These are phyloP conservation scores for Pseudozyma hubeiensis DNA, from an alignment of 1,284 basidiomycete genomes.

Conservation along the genomic window DNA sequence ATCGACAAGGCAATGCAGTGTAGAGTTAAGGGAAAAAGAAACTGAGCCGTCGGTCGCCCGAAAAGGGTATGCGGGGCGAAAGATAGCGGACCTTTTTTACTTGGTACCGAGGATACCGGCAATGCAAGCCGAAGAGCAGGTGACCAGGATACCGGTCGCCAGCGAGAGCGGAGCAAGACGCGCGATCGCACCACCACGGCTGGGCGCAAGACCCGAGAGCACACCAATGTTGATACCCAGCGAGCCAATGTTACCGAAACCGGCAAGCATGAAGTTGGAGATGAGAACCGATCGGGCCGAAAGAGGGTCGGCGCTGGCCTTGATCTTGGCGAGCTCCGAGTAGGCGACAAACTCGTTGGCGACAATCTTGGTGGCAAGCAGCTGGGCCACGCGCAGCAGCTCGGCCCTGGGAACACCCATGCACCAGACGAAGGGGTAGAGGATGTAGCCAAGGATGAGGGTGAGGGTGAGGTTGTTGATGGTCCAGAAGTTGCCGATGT, in stretches of 20 bases:
- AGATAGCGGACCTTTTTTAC: not conserved
- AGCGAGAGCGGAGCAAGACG: slow-evolving; percentile 77
- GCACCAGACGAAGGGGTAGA: slow-evolving; percentile 79
- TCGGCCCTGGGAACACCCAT: slow-evolving; percentile 73
- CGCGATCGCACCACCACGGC: slow-evolving; percentile 78
- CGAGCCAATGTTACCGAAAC: slow-evolving; percentile 82
- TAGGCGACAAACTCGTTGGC: slow-evolving; percentile 86
- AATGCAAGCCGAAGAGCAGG: slow-evolving; percentile 69
- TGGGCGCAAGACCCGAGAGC: slow-evolving; percentile 83
- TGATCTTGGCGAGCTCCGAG: slow-evolving; percentile 65
- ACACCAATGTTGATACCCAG: slow-evolving; percentile 92
- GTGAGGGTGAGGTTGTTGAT: slow-evolving; percentile 83
- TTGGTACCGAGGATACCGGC: slow-evolving; percentile 67
- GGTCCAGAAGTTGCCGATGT: slow-evolving; percentile 87
- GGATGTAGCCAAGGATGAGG: slow-evolving; percentile 82
- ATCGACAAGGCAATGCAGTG: not conserved
- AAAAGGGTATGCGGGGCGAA: slow-evolving; percentile 21
- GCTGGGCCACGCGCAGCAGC: slow-evolving; percentile 70
- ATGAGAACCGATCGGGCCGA: slow-evolving; percentile 79
- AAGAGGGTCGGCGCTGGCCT: slow-evolving; percentile 72
- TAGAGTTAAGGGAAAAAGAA: not conserved
- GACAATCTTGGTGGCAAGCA: slow-evolving; percentile 86
- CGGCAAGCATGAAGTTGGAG: slow-evolving; percentile 84
- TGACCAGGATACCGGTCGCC: slow-evolving; percentile 68
- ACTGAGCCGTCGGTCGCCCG: slow-evolving; percentile 10